Base-by-base conservation (phyloP, 768 basidiomycete genomes). In the Panus rudis region DNA sequence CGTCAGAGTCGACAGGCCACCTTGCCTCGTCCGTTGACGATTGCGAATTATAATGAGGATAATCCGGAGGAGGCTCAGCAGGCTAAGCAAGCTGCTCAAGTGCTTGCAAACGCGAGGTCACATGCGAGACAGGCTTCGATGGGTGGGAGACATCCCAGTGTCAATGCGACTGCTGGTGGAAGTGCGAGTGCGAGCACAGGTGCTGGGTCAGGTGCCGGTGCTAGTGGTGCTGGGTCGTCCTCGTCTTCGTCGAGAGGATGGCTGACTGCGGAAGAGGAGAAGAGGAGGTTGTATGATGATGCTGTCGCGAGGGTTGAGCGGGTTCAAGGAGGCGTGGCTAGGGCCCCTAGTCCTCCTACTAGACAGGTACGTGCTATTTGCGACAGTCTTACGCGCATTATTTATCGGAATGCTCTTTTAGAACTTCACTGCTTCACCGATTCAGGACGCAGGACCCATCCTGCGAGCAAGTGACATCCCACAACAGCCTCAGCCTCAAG, bases 241-340 rank as follows among this genome's bases (percentile, higher is more conserved):
- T 14, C 41, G 16, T 35, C 33, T 14, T 6, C n/a, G 33, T 8
- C 8, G 6, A 35, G 39, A 4, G 45, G 33, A 13, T 59, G 58
- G 60, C 19, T 48, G 3, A 60, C 57, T 2, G 73, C 72, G 4
- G 74, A 71, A 49, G 64, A 72, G 34, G 73, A 76, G 47, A 76
- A 75, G 58, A 59, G 50, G 45, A 39, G 52, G 30, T 44, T 69
- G 33, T 66, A 72, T 27, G 66, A 72, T 22, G 60, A 46, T 27
- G 72, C 71, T 0, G 60, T 64, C 41, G 67, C 57, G 4, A 62
- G 42, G 39, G 71, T 71, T 23, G 62, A 68, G 37, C 56, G 57
- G 27, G 56, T 66, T 11, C 71, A 73, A 32, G 66, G 65, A 14
- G 43, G 53, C 13, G 52, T 54, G 45, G 52, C 53, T 25, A 58